Evolutionary conservation across 1,139 yeast species (phyloP), one percentile per base, ranked within the genome.

Genomic region (Debaryomycetaceae sp.): DNA sequence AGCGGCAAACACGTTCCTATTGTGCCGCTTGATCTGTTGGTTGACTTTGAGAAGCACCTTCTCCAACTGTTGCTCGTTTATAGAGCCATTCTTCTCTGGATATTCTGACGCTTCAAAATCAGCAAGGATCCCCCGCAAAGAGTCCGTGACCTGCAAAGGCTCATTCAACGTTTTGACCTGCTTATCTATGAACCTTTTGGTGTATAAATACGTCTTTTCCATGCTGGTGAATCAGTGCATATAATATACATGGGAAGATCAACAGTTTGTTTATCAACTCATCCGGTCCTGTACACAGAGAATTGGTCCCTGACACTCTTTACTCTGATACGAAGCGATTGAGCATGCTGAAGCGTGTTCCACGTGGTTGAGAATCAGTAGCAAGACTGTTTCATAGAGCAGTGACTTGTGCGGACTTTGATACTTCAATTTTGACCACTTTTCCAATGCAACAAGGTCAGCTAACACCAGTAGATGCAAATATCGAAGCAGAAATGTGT

Each of bases 131-230:
- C 39, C 35, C 19, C 38, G 38, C 22, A 62, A 29, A 3, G 37
- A 36, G 5, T 47, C 40, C n/a, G 49, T 51, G 6, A 60, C 14
- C 28, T 31, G 44, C 6, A 66, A 45, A 5, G 70, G 69, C 38
- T 47, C 47, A 32, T 54, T 55, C 16, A 67, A 46, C 15, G 43
- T 44, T 32, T 51, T 50, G n/a, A 61, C 50, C 46, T 65, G 63
- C 3, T 41, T 37, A 16, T 66, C 69, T 17, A 67, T 55, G 45
- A 67, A 66, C 33, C 50, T 46, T 41, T 63, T 65, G 28, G 63
- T 62, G 40, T 64, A 64, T 15, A 48, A 35, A 42, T 56, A 62
- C 17, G 63, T 43, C 24, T 43, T 46, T 19, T 43, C 49, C 55
- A 51, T 50, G 8, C n/a, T n/a, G n/a, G n/a, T n/a, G n/a, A n/a